Conservation (phyloP, 495 filamentous ascomycete genomes). For the Amphirosellinia nigrospora region DNA sequence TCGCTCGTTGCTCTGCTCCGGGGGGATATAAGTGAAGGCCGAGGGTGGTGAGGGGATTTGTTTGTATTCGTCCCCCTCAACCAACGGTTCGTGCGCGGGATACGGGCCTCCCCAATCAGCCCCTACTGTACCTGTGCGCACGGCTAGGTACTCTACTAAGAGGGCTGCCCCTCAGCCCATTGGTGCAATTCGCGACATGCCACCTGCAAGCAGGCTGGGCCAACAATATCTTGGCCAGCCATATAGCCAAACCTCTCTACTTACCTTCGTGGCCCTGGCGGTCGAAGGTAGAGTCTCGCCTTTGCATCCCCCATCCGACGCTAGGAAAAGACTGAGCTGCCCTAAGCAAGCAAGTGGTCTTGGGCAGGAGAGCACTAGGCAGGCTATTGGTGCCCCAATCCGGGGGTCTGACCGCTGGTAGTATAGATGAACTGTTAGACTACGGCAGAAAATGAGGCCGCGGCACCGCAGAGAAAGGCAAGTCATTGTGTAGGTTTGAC, state of each 20-base stretch:
- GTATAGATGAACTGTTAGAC: not conserved
- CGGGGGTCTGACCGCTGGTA: not conserved
- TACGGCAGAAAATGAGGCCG: slow-evolving; percentile 1
- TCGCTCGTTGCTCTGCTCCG: not conserved
- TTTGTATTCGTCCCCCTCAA: too few relatives aligned
- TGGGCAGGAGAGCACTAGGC: not conserved
- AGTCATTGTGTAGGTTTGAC: slow-evolving; percentile 4
- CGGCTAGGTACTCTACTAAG: slow-evolving; percentile 13
- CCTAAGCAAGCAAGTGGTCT: too few relatives aligned
- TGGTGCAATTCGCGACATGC: slow-evolving; percentile 15
- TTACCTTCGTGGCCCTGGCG: slow-evolving; percentile 1
- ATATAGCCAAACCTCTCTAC: slow-evolving; percentile 9
- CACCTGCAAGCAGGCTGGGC: slow-evolving; percentile 16
- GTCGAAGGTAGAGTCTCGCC: not conserved
- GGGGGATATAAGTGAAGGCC: not conserved
- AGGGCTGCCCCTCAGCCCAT: not conserved
- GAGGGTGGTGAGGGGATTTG: too few relatives aligned
- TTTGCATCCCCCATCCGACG: slow-evolving; percentile 3
- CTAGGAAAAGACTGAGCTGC: not conserved
- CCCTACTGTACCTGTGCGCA: not conserved
- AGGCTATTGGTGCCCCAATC: slow-evolving; percentile 1
- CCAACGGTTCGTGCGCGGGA: slow-evolving; percentile 17
- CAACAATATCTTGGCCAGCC: slow-evolving; percentile 19
- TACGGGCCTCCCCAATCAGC: not conserved
- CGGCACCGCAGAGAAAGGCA: not conserved